Percentiles rank a stretch among this genome's conserved stretches.
Evolutionary conservation across 768 basidiomycete species (phyloP).

Genomic region (Boletus speciosus): DNA sequence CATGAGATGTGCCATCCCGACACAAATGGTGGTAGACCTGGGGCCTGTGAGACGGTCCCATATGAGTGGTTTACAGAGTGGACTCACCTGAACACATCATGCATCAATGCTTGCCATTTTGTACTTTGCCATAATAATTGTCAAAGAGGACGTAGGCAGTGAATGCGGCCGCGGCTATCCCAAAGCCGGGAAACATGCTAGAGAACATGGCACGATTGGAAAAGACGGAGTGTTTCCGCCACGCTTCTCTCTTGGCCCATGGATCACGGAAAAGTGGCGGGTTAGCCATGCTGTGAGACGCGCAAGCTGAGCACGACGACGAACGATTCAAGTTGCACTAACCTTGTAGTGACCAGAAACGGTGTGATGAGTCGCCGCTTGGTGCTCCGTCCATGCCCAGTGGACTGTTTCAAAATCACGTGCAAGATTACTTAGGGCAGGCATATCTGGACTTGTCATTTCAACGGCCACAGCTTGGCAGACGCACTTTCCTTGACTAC

Average conservation of each 20-base stretch:
- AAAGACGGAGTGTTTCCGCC: constrained; percentile 90
- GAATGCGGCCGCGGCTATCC: constrained; percentile 89
- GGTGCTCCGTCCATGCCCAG: background rate
- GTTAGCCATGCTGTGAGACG: constrained; percentile 48
- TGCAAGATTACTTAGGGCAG: constrained; percentile 52
- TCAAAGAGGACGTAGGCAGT: constrained; percentile 86
- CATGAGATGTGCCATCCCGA: background rate
- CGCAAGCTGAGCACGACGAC: constrained; percentile 10
- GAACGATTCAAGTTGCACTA: background rate
- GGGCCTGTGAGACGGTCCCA: background rate
- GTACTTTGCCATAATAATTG: constrained; percentile 53
- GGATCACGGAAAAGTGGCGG: constrained; percentile 85
- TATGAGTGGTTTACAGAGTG: background rate
- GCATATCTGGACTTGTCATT: constrained; percentile 42
- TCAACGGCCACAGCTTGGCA: constrained; percentile 19
- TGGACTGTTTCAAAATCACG: constrained; percentile 18
- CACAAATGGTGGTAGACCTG: background rate
- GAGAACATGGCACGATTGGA: constrained; percentile 82
- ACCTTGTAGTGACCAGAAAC: constrained; percentile 20
- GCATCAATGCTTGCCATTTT: constrained; percentile 23
- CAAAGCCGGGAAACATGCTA: constrained; percentile 92
- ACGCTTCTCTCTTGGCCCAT: constrained; percentile 91
- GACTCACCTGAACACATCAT: constrained; percentile 5
- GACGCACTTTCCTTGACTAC: constrained; percentile 28
- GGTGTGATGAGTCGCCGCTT: background rate